Conservation (phyloP, 108 stramenopile genomes). For the Skeletonema potamos region DNA sequence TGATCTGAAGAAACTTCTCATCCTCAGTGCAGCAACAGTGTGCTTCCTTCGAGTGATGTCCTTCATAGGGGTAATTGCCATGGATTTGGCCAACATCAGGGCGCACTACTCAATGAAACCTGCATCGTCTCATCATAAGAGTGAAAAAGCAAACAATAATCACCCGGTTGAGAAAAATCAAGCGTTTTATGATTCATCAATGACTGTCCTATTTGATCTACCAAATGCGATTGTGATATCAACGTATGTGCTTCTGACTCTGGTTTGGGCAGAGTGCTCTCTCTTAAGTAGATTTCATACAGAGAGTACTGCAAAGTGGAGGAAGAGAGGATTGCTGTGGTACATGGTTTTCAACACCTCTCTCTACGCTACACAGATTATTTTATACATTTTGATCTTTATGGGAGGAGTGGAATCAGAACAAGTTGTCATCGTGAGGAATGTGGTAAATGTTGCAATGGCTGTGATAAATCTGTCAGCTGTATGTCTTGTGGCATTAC, state of each 20-base stretch:
- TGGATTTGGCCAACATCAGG: conserved; percentile 76
- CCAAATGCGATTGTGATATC: conserved; percentile 87
- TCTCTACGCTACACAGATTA: conserved; percentile 73
- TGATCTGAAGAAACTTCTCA: conserved; percentile 71
- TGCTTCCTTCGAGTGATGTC: conserved; percentile 81
- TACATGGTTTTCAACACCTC: conserved; percentile 86
- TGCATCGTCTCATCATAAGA: conserved; percentile 5
- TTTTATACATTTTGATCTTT: conserved; percentile 81
- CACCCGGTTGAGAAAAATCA: conserved; percentile 54
- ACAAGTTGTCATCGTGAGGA: conserved; percentile 49
- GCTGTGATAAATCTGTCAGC: conserved; percentile 75
- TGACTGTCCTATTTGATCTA: conserved; percentile 84
- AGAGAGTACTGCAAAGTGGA: conserved; percentile 49
- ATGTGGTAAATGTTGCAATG: conserved; percentile 71
- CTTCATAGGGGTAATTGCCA: conserved; percentile 76
- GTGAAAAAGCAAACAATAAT: conserved; percentile 1
- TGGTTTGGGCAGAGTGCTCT: conserved; percentile 88
- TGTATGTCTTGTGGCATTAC: conserved; percentile 60
- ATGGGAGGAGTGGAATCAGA: conserved; percentile 38
- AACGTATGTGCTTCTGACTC: conserved; percentile 78
- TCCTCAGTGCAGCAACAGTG: conserved; percentile 73
- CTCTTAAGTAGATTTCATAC: conserved; percentile 77
- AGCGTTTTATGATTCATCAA: conserved; percentile 81
- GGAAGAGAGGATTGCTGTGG: conserved; percentile 57
- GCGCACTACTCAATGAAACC: conserved; percentile 60